These are phyloP conservation scores for Collybiopsis luxurians DNA, from an alignment of 768 basidiomycete species.

Conservation along the genomic window DNA sequence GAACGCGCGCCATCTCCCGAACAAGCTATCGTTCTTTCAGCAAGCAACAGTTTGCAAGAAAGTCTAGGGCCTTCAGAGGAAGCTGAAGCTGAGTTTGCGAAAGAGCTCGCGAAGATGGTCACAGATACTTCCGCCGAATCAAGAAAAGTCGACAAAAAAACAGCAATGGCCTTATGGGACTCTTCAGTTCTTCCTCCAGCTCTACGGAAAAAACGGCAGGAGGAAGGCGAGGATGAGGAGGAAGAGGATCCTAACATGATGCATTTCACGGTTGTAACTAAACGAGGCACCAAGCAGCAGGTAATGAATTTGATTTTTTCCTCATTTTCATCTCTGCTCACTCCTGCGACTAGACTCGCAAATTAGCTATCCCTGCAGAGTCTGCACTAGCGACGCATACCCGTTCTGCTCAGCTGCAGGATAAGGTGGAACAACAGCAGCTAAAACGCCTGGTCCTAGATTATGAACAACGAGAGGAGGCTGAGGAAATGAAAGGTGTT, in stretches of 20 bases:
- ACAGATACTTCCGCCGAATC: slow-evolving; percentile 83
- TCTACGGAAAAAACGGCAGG: slow-evolving; percentile 60
- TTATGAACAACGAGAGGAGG: slow-evolving; percentile 88
- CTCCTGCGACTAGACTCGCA: slow-evolving; percentile 60
- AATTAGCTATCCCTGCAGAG: slow-evolving; percentile 83
- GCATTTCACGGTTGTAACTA: slow-evolving; percentile 91
- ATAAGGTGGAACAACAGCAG: slow-evolving; percentile 95
- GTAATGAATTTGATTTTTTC: slow-evolving; percentile 36
- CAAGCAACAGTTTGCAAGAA: slow-evolving; percentile 56
- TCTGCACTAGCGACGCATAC: slow-evolving; percentile 91
- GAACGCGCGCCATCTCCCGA: slow-evolving; percentile 84
- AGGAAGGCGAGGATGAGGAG: slow-evolving; percentile 55
- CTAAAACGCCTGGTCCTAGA: slow-evolving; percentile 92
- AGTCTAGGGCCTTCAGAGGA: slow-evolving; percentile 81
- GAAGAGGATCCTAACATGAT: slow-evolving; percentile 49
- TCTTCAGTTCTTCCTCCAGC: slow-evolving; percentile 72
- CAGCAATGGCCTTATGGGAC: slow-evolving; percentile 86
- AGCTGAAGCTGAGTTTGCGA: slow-evolving; percentile 90
- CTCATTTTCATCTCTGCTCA: slow-evolving; percentile 2
- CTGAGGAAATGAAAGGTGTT: slow-evolving; percentile 74
- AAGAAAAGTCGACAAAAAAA: slow-evolving; percentile 85
- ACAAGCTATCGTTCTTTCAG: slow-evolving; percentile 67
- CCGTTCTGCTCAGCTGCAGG: slow-evolving; percentile 86
- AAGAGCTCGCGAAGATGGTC: slow-evolving; percentile 93
- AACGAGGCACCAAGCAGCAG: slow-evolving; percentile 91